Percentiles rank a stretch among this genome's conserved stretches.
Evolutionary conservation across 2,329 filamentous ascomycete genomes (phyloP).

Genomic region (Cladosporium sp.): DNA sequence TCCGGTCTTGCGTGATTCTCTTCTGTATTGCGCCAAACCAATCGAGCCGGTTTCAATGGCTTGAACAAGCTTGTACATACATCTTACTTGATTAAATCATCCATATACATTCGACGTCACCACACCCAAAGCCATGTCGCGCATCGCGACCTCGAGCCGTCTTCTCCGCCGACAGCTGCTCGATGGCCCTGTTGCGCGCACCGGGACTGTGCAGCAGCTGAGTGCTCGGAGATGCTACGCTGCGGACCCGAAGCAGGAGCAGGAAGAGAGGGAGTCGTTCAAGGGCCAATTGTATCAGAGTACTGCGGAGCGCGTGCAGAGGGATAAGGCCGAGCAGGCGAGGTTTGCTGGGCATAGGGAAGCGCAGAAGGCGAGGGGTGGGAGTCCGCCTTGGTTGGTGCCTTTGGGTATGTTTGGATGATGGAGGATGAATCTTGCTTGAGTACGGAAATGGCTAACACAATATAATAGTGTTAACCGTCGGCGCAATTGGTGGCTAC

Average conservation of each 20-base stretch:
- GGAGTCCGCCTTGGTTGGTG: slow-evolving; percentile 27
- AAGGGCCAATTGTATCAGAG: slow-evolving; percentile 60
- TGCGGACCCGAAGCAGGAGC: slow-evolving; percentile 32
- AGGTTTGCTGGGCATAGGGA: slow-evolving; percentile 40
- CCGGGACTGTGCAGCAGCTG: slow-evolving; percentile 4
- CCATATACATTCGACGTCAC: background rate
- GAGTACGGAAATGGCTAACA: slow-evolving; percentile 6
- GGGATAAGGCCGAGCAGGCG: slow-evolving; percentile 55
- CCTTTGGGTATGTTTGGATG: slow-evolving; percentile 26
- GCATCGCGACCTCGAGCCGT: slow-evolving; percentile 6
- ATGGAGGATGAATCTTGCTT: background rate
- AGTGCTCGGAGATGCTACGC: slow-evolving; percentile 32
- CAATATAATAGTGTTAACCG: slow-evolving; percentile 43
- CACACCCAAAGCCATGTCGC: slow-evolving; percentile 4
- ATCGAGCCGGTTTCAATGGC: background rate
- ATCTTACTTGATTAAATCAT: no score
- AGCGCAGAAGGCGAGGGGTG: slow-evolving; percentile 24
- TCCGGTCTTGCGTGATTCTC: background rate
- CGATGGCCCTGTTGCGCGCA: background rate
- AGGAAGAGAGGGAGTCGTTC: slow-evolving; percentile 45
- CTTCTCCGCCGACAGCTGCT: slow-evolving; percentile 7
- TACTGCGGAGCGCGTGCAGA: slow-evolving; percentile 54
- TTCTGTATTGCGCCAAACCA: background rate
- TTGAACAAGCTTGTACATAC: background rate
- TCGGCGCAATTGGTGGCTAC: slow-evolving; percentile 52